Evolutionary conservation across 352 stramenopile genomes (phyloP), one percentile per base, ranked within the genome.

Genomic region (Phytophthora pluvialis): DNA sequence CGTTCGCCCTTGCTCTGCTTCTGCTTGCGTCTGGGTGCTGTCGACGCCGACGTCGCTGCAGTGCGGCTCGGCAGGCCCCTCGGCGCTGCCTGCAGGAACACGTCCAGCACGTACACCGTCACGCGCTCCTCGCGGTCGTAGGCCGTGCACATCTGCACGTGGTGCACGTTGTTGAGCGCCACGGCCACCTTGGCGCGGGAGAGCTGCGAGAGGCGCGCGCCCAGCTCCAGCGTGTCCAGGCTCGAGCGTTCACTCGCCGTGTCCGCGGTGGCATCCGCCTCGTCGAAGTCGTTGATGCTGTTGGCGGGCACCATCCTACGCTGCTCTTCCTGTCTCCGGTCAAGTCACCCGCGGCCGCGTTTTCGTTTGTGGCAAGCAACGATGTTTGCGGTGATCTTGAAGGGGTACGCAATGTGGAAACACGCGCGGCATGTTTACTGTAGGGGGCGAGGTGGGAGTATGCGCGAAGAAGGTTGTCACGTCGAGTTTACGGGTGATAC

Each of bases 101-200:
- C 60, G 38, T 87, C 66, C 21, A 89, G 46, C 26, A 86, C 72
- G 56, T 88, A 89, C 28, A 86, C 50, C 26, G 58, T 77, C 57
- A 70, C 66, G 46, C 67, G 25, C 46, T 40, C 52, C 28, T 62
- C 56, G 31, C 69, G 67, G 26, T 80, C 67, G 65, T 75, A 78
- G 10, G 70, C 63, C 4, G 57, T 63, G 43, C 32, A 59, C 49
- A 92, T 78, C 32, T 74, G 66, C 40, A 91, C 71, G 52, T 72
- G 76, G 43, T 80, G 72, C 33, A 92, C 77, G 59, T 78, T 79
- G 63, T 92, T 90, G 45, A 90, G 72, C 47, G 74, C 54, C 45
- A 89, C 62, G 21, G 79, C 75, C 45, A 66, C 26, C 44, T 76
- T 76, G 36, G 62, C 68, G 13, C 68, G 68, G 9, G 63, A 69